Conservation (phyloP, 768 basidiomycete genomes). For the Clavulina sp. region DNA sequence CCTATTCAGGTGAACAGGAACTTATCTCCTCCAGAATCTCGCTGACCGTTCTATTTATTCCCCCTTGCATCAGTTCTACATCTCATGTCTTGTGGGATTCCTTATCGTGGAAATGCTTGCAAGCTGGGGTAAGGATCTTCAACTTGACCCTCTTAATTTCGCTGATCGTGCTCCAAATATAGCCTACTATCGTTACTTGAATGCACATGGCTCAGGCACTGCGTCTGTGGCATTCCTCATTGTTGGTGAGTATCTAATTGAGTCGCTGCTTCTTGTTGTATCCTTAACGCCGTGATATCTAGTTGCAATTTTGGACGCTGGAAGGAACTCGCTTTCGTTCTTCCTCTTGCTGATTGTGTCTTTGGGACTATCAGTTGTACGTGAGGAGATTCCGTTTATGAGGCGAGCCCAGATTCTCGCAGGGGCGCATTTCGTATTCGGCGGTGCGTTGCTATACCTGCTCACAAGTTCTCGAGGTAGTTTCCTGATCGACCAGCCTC, state of each 20-base stretch:
- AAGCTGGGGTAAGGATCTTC: slow-evolving; percentile 47
- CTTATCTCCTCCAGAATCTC: slow-evolving; percentile 10
- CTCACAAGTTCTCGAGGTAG: background rate
- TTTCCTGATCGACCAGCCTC: background rate
- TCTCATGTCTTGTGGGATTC: slow-evolving; percentile 73
- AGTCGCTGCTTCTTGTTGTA: background rate
- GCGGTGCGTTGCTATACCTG: slow-evolving; percentile 49
- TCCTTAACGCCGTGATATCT: background rate
- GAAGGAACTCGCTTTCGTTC: slow-evolving; percentile 84
- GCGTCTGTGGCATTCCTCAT: slow-evolving; percentile 82
- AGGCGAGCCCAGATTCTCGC: slow-evolving; percentile 65
- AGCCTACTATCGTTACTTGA: slow-evolving; percentile 92
- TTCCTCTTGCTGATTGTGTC: slow-evolving; percentile 89
- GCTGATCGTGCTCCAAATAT: background rate
- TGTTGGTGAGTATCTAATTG: slow-evolving; percentile 39
- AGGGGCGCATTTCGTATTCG: slow-evolving; percentile 78
- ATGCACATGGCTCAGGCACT: slow-evolving; percentile 59
- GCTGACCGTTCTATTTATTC: slow-evolving; percentile 5
- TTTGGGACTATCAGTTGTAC: slow-evolving; percentile 80
- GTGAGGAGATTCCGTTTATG: slow-evolving; percentile 84
- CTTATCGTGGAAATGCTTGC: slow-evolving; percentile 89
- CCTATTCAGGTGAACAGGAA: slow-evolving; percentile 57
- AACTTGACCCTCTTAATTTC: background rate
- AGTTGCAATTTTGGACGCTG: slow-evolving; percentile 94
- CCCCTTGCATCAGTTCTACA: slow-evolving; percentile 47